A percentile compares a stretch with the other conserved stretches of the same genome.
Evolutionary conservation across 768 basidiomycete genomes (phyloP).

Genomic region (Hygrophoropsis aurantiaca): DNA sequence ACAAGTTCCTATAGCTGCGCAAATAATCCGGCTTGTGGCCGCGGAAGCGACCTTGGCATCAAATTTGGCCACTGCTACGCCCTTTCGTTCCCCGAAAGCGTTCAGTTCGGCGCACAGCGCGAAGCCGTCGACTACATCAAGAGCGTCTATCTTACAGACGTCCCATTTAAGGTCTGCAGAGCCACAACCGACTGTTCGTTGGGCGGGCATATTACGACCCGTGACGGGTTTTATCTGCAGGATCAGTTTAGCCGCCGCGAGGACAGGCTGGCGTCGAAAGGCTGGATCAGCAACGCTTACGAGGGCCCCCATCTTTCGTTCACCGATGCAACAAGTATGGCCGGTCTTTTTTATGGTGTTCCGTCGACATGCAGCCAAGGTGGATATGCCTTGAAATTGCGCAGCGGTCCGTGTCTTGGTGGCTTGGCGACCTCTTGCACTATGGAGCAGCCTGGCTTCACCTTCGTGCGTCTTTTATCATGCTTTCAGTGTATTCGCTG

Average conservation of each 20-base stretch:
- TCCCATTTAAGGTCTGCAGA: constrained; percentile 1
- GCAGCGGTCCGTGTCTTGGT: too few relatives aligned
- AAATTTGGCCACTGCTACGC: background rate
- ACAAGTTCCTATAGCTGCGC: too few relatives aligned
- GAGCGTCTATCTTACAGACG: background rate
- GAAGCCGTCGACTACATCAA: background rate
- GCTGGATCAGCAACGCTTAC: too few relatives aligned
- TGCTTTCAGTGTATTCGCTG: too few relatives aligned
- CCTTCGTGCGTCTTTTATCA: too few relatives aligned
- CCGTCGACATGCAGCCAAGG: background rate
- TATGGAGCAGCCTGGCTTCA: too few relatives aligned
- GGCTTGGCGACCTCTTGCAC: too few relatives aligned
- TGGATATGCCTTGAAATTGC: too few relatives aligned
- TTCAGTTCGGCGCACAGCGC: background rate
- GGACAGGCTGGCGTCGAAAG: too few relatives aligned
- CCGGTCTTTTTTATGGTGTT: background rate
- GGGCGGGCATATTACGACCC: background rate
- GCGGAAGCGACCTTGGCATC: too few relatives aligned
- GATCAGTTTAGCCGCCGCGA: background rate
- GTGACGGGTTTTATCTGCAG: background rate
- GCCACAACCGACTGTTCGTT: background rate
- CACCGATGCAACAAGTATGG: background rate
- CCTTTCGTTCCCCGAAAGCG: background rate
- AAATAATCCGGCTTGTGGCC: too few relatives aligned
- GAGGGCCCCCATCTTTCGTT: background rate